phyloP scores from a whole-genome alignment of 2,329 filamentous ascomycete species.

The Aplosporella prunicola region DNA sequence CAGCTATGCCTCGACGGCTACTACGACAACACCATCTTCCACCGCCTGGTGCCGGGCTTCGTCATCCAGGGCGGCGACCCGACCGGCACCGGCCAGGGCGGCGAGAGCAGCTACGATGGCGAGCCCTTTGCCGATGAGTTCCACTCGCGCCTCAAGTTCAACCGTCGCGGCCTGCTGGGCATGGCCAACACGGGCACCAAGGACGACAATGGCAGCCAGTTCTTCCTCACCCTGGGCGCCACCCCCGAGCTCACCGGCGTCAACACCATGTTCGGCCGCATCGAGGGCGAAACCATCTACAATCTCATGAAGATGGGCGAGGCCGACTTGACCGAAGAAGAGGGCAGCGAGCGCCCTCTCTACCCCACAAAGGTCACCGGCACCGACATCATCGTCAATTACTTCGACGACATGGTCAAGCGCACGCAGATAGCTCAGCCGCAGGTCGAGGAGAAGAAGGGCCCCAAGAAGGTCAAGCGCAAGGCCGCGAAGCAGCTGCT shows the following conservation, averaged over 20 bases:
- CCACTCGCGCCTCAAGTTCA: conserved; percentile 87
- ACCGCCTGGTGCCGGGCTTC: conserved; percentile 84
- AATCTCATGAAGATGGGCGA: conserved; percentile 92
- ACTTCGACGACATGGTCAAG: conserved; percentile 72
- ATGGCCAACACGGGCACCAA: conserved; percentile 82
- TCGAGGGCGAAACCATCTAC: conserved; percentile 92
- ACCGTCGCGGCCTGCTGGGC: conserved; percentile 78
- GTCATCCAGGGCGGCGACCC: conserved; percentile 93
- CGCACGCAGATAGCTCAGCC: conserved; percentile 48
- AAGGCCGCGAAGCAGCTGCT: conserved; percentile 68
- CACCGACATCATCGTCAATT: conserved; percentile 69
- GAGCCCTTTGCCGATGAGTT: conserved; percentile 81
- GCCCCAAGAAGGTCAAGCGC: conserved; percentile 50
- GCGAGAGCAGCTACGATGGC: conserved; percentile 83
- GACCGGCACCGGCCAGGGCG: conserved; percentile 82
- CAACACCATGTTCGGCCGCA: conserved; percentile 87
- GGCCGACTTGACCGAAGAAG: conserved; percentile 65
- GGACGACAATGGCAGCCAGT: conserved; percentile 86
- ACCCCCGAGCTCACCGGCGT: conserved; percentile 79
- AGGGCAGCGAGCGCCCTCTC: conserved; percentile 69
- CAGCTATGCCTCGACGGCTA: conserved; percentile 93
- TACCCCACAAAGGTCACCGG: conserved; percentile 73
- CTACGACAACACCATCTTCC: conserved; percentile 89
- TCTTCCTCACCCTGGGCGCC: conserved; percentile 82
- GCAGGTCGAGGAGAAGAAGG: conserved; percentile 37